Percentiles rank a stretch among this genome's conserved stretches.
Evolutionary conservation across 2,329 filamentous ascomycete species (phyloP).

Genomic region (Scedosporium dehoogii): DNA sequence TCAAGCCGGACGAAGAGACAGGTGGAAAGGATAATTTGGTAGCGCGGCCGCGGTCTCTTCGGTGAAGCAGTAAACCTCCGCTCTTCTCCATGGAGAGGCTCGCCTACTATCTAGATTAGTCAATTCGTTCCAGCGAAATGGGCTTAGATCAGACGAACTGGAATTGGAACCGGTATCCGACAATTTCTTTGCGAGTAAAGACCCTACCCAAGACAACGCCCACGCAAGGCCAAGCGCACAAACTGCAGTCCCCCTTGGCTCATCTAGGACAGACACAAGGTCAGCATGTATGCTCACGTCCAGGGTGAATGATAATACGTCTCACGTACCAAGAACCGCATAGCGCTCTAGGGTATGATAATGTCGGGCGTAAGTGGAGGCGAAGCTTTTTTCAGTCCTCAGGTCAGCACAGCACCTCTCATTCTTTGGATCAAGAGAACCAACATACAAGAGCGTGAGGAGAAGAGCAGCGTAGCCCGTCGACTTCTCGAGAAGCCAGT

Average conservation of each 20-base stretch:
- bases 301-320: not conserved
- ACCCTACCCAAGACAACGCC: constrained; percentile 27
- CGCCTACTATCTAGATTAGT: not conserved
- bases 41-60: constrained; percentile 35
- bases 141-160: not conserved
- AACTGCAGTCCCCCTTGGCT: constrained; percentile 13
- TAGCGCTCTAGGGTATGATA: constrained; percentile 9
- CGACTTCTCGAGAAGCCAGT: not conserved
- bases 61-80: constrained; percentile 21
- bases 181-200: constrained; percentile 11
- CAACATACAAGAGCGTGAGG: not conserved
- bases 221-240: constrained; percentile 37
- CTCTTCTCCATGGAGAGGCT: not conserved
- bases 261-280: not conserved
- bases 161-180: not conserved
- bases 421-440: not conserved
- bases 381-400: not conserved
- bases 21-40: constrained; percentile 31
- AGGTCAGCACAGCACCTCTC: not conserved
- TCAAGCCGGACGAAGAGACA: constrained; percentile 38
- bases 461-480: not conserved
- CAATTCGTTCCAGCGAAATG: not conserved
- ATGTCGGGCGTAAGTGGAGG: constrained; percentile 7
- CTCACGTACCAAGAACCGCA: constrained; percentile 8
- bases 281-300: not conserved